Conservation (phyloP, 352 stramenopile genomes). For the Elongisporangium anandrum region DNA sequence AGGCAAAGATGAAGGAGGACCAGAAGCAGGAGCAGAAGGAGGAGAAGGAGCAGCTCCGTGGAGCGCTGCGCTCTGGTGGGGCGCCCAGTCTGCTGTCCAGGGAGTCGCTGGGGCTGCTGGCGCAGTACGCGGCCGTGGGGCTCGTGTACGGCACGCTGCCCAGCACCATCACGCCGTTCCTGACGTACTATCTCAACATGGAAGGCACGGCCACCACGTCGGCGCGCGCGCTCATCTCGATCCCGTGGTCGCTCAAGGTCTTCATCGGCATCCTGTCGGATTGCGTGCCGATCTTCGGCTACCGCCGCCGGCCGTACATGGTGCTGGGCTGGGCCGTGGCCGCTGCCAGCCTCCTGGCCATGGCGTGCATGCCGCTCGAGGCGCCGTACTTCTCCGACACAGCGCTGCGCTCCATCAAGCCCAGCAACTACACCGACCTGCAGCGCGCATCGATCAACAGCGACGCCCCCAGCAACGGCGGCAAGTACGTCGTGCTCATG, state of each 20-base stretch:
- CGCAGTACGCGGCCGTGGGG: conserved; percentile 44
- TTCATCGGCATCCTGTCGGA: conserved; percentile 50
- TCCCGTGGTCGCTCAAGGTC: conserved; percentile 57
- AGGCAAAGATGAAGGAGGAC: conserved; percentile 20
- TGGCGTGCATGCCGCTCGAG: conserved; percentile 26
- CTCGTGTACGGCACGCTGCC: conserved; percentile 35
- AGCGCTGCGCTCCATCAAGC: conserved; percentile 25
- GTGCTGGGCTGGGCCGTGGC: conserved; percentile 41
- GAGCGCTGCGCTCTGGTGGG: conserved; percentile 25
- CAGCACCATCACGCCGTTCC: conserved; percentile 44
- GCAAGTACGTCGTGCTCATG: conserved; percentile 47
- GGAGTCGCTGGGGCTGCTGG: conserved; percentile 31
- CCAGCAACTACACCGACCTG: conserved; percentile 19
- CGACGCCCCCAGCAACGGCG: conserved; percentile 25
- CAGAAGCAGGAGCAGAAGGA: conserved; percentile 19
- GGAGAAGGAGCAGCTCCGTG: conserved; percentile 22
- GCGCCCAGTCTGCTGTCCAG: conserved; percentile 23
- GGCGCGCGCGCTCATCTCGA: conserved; percentile 29
- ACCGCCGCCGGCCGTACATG: conserved; percentile 49
- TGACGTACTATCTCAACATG: conserved; percentile 50
- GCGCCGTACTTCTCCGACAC: conserved; percentile 35
- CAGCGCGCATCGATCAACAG: conserved; percentile 30
- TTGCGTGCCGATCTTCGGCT: conserved; percentile 43
- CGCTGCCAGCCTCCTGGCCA: conserved; percentile 27
- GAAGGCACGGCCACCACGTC: conserved; percentile 35